Conservation (phyloP, 2,329 filamentous ascomycete species). For the Talaromyces piceae region DNA sequence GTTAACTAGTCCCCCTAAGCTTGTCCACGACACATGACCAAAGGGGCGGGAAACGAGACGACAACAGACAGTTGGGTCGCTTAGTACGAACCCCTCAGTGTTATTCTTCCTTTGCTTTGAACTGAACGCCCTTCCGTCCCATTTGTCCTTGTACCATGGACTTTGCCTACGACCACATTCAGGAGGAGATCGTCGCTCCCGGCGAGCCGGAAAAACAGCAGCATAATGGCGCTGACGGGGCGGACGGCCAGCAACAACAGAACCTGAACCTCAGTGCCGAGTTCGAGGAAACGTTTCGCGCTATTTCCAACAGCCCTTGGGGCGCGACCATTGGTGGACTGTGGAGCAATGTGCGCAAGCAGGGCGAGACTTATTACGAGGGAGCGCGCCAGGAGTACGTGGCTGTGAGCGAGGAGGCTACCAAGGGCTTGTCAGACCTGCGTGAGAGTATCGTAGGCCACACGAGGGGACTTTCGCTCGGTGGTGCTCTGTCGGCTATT, state of each 20-base stretch:
- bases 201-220: conserved; percentile 45
- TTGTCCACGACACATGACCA: not conserved
- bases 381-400: conserved; percentile 74
- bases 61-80: not conserved
- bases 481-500: conserved; percentile 24
- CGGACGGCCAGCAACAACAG: conserved; percentile 17
- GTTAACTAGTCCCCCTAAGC: not conserved
- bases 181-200: conserved; percentile 64
- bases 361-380: conserved; percentile 84
- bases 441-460: conserved; percentile 61
- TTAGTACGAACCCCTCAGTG: not conserved
- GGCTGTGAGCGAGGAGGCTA: conserved; percentile 71
- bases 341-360: conserved; percentile 86
- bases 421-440: conserved; percentile 68
- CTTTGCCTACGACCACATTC: conserved; percentile 93
- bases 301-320: conserved; percentile 87
- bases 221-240: conserved; percentile 30
- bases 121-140: not conserved
- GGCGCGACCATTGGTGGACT: conserved; percentile 81
- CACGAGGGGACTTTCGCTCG: conserved; percentile 66
- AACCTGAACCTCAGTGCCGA: conserved; percentile 67
- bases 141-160: conserved; percentile 58
- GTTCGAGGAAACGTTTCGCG: conserved; percentile 90
- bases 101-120: not conserved
- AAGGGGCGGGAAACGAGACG: too few relatives aligned